Conservation (phyloP, 2,329 filamentous ascomycete genomes). For the Colletotrichum spinosum region DNA sequence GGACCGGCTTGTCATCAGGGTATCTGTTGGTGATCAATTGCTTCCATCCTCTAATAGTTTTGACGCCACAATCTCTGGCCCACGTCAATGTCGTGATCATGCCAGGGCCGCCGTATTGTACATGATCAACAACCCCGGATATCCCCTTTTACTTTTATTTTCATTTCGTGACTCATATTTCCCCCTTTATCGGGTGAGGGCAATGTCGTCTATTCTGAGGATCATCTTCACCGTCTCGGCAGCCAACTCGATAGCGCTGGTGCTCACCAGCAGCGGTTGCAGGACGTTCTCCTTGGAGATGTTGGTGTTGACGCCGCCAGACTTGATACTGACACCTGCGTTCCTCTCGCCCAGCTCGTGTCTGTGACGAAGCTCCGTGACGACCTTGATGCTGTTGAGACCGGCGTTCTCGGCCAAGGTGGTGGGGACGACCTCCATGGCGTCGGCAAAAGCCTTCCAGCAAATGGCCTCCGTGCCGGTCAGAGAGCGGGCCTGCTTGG, state of each 20-base stretch:
- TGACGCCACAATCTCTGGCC: conserved; percentile 34
- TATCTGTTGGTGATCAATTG: conserved; percentile 38
- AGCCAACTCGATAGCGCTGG: conserved; percentile 95
- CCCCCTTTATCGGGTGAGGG: conserved; percentile 63
- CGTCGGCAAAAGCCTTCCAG: conserved; percentile 99
- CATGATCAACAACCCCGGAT: conserved; percentile 36
- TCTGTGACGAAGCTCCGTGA: conserved; percentile 92
- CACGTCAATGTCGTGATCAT: conserved; percentile 36
- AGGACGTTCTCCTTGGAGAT: conserved; percentile 97
- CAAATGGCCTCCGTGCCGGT: conserved; percentile 96
- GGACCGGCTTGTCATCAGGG: conserved; percentile 28
- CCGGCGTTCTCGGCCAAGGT: conserved; percentile 98
- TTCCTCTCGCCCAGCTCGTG: conserved; percentile 96
- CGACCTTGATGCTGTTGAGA: conserved; percentile 98
- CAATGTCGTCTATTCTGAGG: conserved; percentile 75
- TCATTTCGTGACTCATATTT: conserved; percentile 35
- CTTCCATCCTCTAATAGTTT: conserved; percentile 37
- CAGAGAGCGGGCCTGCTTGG: conserved; percentile 83
- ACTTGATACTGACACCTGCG: conserved; percentile 98
- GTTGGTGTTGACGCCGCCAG: conserved; percentile 95
- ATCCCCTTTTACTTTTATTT: conserved; percentile 33
- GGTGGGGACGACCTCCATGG: conserved; percentile 96
- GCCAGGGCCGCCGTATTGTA: conserved; percentile 35
- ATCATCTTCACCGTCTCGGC: conserved; percentile 99
- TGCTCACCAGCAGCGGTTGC: conserved; percentile 95